phyloP scores from a whole-genome alignment of 176 grass and related monocot species.

The Canna indica region DNA sequence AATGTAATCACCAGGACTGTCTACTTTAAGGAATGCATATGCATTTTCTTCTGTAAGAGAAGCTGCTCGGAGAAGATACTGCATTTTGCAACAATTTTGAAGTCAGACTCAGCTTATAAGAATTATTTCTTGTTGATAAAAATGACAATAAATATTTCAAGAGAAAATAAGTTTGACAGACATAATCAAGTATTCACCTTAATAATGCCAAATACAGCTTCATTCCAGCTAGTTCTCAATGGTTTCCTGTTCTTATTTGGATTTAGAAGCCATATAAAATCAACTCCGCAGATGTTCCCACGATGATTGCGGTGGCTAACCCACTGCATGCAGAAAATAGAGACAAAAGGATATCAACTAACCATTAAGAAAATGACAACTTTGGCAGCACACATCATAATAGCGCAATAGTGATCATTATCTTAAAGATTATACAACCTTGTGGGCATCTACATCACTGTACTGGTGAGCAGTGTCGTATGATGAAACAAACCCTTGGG shows the following conservation, averaged over 20 bases:
- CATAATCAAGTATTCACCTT: constrained; percentile 51
- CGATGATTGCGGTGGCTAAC: constrained; percentile 91
- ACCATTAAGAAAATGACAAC: constrained; percentile 10
- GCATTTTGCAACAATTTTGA: background rate
- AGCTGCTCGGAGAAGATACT: constrained; percentile 2
- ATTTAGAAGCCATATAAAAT: constrained; percentile 95
- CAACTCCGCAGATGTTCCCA: constrained; percentile 84
- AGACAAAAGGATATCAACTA: constrained; percentile 13
- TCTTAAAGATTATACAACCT: constrained; percentile 33
- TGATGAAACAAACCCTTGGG: constrained; percentile 80
- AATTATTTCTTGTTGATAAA: too few relatives aligned
- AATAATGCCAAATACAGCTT: constrained; percentile 85
- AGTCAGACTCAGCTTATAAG: background rate
- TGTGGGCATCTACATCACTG: constrained; percentile 77
- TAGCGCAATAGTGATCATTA: background rate
- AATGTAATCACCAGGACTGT: constrained; percentile 13
- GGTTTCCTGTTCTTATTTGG: constrained; percentile 62
- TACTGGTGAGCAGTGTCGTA: constrained; percentile 85
- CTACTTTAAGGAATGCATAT: constrained; percentile 17
- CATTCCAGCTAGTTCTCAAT: constrained; percentile 87
- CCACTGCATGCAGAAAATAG: constrained; percentile 44
- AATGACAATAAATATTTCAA: too few relatives aligned
- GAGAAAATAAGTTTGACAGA: too few relatives aligned
- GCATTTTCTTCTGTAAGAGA: constrained; percentile 15
- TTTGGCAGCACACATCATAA: constrained; percentile 13